phyloP scores from a whole-genome alignment of 148 eudicot genomes.

The Chenopodium formosanum region DNA sequence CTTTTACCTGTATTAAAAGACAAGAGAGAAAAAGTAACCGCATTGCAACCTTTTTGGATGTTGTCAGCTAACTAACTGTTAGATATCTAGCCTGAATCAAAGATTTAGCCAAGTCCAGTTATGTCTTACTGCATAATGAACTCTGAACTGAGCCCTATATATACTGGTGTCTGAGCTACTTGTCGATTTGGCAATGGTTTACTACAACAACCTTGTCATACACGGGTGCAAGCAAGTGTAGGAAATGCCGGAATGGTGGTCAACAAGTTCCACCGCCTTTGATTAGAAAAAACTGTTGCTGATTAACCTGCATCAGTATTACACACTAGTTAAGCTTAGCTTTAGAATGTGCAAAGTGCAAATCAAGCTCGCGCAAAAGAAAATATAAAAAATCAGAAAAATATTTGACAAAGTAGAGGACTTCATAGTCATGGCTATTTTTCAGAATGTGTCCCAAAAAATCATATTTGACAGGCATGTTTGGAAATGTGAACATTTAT shows the following conservation, averaged over 20 bases:
- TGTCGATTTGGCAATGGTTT: neutral
- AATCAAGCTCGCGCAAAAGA: neutral
- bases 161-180: neutral
- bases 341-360: neutral
- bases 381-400: neutral
- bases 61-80: neutral
- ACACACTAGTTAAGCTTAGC: neutral
- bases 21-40: neutral
- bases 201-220: neutral
- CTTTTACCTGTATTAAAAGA: neutral
- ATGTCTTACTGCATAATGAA: neutral
- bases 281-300: neutral
- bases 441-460: neutral
- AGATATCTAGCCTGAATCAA: neutral
- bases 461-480: neutral
- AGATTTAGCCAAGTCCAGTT: neutral
- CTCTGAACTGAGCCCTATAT: neutral
- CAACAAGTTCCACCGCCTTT: neutral
- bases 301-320: slow-evolving; percentile 7
- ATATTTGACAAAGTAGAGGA: neutral
- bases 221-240: neutral
- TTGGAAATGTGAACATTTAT: neutral
- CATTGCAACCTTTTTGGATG: neutral
- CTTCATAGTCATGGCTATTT: neutral
- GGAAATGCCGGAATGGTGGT: no score